Conservation (phyloP, 495 filamentous ascomycete genomes). For the Aspergillus ellipticus region DNA sequence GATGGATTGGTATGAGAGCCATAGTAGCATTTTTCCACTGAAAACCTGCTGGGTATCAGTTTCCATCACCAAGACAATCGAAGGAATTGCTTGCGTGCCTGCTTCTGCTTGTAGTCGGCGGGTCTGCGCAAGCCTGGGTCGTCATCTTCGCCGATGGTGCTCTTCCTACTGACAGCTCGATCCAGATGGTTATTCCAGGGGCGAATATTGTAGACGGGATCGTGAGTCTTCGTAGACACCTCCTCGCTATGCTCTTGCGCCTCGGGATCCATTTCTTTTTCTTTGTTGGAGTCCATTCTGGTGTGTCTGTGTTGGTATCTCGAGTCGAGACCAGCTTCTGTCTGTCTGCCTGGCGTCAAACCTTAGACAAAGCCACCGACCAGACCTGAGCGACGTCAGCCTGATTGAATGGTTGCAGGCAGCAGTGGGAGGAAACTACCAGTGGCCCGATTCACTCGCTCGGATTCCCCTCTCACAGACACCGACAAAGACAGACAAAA, state of each 20-base stretch:
- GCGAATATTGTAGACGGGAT: conserved; percentile 4
- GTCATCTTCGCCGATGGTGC: conserved; percentile 10
- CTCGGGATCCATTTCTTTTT: background rate
- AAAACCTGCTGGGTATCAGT: conserved; percentile 15
- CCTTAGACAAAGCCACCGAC: too few species aligned
- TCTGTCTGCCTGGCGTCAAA: too few species aligned
- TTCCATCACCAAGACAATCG: background rate
- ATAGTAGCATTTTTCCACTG: conserved; percentile 21
- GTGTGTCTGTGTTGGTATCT: background rate
- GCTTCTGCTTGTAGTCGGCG: conserved; percentile 19
- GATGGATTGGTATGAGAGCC: conserved; percentile 64
- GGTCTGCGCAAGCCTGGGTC: conserved; percentile 20
- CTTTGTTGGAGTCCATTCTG: background rate
- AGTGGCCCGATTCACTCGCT: background rate
- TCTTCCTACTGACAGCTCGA: background rate
- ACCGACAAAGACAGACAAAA: background rate
- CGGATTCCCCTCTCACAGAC: background rate
- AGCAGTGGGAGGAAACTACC: too few species aligned
- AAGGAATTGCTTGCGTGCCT: conserved; percentile 6
- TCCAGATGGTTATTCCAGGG: conserved; percentile 2
- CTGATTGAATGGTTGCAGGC: background rate
- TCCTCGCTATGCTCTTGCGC: background rate
- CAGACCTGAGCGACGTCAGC: too few species aligned
- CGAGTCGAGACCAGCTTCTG: too few species aligned
- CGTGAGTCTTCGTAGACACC: background rate